Evolutionary conservation across 495 filamentous ascomycete genomes (phyloP).

Genomic region (Talaromyces stipitatus): DNA sequence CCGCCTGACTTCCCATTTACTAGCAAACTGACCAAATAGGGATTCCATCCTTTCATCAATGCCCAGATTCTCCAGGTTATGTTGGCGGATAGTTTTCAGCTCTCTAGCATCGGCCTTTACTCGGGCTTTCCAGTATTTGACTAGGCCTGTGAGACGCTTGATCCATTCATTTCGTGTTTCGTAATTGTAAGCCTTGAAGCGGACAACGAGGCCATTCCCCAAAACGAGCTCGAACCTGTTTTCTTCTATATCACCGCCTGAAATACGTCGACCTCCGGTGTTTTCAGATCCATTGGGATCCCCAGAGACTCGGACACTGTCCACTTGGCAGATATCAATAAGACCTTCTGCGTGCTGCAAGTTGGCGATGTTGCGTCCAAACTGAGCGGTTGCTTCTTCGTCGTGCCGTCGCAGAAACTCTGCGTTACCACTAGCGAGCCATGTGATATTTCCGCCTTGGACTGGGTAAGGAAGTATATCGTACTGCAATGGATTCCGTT

Average conservation of each 20-base stretch:
- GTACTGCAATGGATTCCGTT: slow-evolving; percentile 50
- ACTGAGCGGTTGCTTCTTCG: slow-evolving; percentile 55
- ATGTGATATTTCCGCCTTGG: slow-evolving; percentile 46
- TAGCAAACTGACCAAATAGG: slow-evolving; percentile 57
- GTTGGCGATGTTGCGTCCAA: slow-evolving; percentile 52
- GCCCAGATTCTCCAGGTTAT: slow-evolving; percentile 55
- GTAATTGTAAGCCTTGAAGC: slow-evolving; percentile 57
- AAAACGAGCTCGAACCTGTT: slow-evolving; percentile 58
- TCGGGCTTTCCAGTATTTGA: slow-evolving; percentile 61
- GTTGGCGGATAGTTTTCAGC: slow-evolving; percentile 45
- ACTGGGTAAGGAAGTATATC: slow-evolving; percentile 57
- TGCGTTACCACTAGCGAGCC: slow-evolving; percentile 44
- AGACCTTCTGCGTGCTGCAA: slow-evolving; percentile 56
- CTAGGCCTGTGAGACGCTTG: slow-evolving; percentile 46
- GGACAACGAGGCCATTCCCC: slow-evolving; percentile 55
- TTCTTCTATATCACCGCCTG: slow-evolving; percentile 36
- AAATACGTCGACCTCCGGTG: neutral
- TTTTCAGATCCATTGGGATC: neutral
- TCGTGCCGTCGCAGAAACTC: slow-evolving; percentile 42
- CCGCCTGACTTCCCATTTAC: slow-evolving; percentile 67
- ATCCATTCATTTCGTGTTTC: slow-evolving; percentile 59
- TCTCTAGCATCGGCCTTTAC: slow-evolving; percentile 47
- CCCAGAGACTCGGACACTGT: slow-evolving; percentile 21
- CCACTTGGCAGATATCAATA: slow-evolving; percentile 55
- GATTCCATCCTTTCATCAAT: slow-evolving; percentile 70